These are phyloP conservation scores for Aureobasidium musti DNA, from an alignment of 2,329 filamentous ascomycete genomes.

Conservation along the genomic window DNA sequence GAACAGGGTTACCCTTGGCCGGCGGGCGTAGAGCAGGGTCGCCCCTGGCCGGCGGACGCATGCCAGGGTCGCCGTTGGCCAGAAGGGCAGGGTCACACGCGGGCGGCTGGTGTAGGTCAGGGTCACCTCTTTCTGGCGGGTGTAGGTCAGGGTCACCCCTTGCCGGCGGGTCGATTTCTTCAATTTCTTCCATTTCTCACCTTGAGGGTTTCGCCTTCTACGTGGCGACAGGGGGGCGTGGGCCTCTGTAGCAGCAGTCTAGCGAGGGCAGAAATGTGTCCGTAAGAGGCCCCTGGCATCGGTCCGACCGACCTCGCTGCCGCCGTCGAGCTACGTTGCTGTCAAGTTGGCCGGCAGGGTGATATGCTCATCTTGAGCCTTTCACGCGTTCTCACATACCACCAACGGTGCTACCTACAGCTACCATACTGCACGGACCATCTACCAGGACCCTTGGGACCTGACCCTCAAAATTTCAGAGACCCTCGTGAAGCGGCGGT, in stretches of 20 bases:
- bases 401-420: not conserved
- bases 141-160: no score
- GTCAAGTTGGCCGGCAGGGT: not conserved
- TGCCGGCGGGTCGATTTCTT: no score
- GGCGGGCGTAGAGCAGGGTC: no score
- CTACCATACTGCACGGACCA: not conserved
- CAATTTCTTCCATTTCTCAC: not conserved
- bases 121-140: no score
- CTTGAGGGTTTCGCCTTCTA: not conserved
- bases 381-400: no score
- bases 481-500: not conserved
- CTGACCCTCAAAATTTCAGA: not conserved
- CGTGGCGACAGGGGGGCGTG: not conserved
- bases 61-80: no score
- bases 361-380: no score
- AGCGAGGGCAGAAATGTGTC: not conserved
- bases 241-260: not conserved
- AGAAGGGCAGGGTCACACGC: no score
- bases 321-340: not conserved
- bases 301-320: not conserved
- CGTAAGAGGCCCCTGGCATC: not conserved
- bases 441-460: not conserved
- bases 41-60: no score
- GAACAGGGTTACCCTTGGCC: no score
- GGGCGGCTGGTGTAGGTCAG: no score